These are phyloP conservation scores for Rhynchosporium graminicola DNA, from an alignment of 2,329 filamentous ascomycete species.

Conservation along the genomic window DNA sequence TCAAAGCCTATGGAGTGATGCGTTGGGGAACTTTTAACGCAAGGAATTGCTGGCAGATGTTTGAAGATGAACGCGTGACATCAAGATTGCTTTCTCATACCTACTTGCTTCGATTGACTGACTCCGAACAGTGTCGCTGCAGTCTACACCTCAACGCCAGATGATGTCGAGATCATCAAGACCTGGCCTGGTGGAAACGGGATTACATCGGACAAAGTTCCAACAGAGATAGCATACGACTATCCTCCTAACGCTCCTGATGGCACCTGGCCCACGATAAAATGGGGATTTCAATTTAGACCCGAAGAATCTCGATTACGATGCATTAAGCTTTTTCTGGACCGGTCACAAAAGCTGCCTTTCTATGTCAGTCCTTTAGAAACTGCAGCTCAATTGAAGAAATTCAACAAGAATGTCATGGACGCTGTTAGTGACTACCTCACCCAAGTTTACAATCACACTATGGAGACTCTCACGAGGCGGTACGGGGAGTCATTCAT, in stretches of 20 bases:
- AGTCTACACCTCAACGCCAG: slow-evolving; percentile 73
- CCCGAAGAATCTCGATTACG: slow-evolving; percentile 74
- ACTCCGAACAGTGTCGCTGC: slow-evolving; percentile 59
- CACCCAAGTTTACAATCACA: slow-evolving; percentile 73
- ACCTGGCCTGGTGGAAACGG: slow-evolving; percentile 82
- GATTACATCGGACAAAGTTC: slow-evolving; percentile 86
- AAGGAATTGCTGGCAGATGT: no score
- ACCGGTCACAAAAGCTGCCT: slow-evolving; percentile 76
- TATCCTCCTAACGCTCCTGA: slow-evolving; percentile 43
- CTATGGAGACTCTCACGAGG: slow-evolving; percentile 73
- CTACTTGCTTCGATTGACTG: slow-evolving; percentile 16
- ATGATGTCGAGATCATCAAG: slow-evolving; percentile 83
- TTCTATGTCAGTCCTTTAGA: slow-evolving; percentile 79
- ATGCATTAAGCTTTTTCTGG: slow-evolving; percentile 83
- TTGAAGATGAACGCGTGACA: no score
- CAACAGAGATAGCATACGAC: slow-evolving; percentile 70
- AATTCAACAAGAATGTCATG: slow-evolving; percentile 73
- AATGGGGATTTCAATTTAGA: slow-evolving; percentile 84
- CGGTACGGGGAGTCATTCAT: slow-evolving; percentile 80
- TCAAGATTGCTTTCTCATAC: not conserved
- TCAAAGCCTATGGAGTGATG: no score
- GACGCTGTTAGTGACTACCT: slow-evolving; percentile 81
- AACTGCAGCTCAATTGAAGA: slow-evolving; percentile 73
- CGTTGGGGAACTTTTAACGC: no score
- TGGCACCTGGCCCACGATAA: slow-evolving; percentile 52